phyloP scores from a whole-genome alignment of 768 basidiomycete genomes.

The Lentinula sp. region DNA sequence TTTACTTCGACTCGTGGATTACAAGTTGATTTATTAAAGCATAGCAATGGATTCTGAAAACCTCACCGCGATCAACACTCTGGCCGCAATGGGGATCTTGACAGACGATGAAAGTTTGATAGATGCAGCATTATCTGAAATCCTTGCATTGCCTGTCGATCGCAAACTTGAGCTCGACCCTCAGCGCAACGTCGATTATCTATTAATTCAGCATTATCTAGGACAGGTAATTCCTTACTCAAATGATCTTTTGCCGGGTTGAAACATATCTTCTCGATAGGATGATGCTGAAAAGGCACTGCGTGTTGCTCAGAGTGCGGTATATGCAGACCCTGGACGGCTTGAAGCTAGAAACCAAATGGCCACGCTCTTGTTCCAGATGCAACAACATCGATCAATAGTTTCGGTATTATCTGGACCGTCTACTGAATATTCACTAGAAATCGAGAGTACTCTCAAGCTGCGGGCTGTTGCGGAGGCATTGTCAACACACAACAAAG shows the following conservation, averaged over 20 bases:
- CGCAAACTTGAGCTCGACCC: constrained; percentile 65
- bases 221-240: constrained; percentile 46
- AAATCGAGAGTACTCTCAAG: constrained; percentile 35
- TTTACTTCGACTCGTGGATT: background rate
- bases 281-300: constrained; percentile 42
- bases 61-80: constrained; percentile 70
- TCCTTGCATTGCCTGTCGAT: constrained; percentile 64
- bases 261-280: constrained; percentile 22
- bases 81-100: constrained; percentile 87
- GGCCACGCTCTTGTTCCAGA: constrained; percentile 49
- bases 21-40: constrained; percentile 31
- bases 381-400: constrained; percentile 32
- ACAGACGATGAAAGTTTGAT: constrained; percentile 73
- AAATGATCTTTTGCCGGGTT: background rate
- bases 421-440: constrained; percentile 16
- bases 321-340: constrained; percentile 51
- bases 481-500: constrained; percentile 44
- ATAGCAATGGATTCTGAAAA: constrained; percentile 76
- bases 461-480: constrained; percentile 46
- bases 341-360: constrained; percentile 45
- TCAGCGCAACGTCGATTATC: constrained; percentile 58
- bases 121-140: constrained; percentile 82
- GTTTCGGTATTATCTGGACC: constrained; percentile 38
- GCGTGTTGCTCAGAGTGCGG: constrained; percentile 47
- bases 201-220: constrained; percentile 69